phyloP scores from a whole-genome alignment of 208 protist genomes.

The Acanthamoeba healyi region DNA sequence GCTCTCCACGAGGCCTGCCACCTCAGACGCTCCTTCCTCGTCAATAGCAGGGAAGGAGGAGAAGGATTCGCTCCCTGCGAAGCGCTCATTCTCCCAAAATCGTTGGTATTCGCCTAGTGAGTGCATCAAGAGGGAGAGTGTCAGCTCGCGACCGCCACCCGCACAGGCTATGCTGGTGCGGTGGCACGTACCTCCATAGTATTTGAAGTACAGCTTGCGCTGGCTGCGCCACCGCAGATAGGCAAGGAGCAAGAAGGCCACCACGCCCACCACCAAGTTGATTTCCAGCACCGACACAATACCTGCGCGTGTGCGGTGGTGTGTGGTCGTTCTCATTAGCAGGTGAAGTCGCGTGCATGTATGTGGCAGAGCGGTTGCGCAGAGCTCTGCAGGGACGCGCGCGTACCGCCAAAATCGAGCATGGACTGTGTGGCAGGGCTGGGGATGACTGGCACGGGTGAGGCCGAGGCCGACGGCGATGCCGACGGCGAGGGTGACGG shows the following conservation, averaged over 20 bases:
- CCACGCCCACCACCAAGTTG: constrained; percentile 24
- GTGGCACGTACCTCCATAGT: background rate
- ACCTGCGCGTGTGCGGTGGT: background rate
- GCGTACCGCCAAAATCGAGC: background rate
- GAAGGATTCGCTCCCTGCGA: constrained; percentile 14
- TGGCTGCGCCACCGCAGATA: constrained; percentile 56
- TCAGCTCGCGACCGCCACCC: too few species aligned
- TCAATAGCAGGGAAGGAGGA: constrained; percentile 41
- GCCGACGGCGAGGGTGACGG: background rate
- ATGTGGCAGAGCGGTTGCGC: too few species aligned
- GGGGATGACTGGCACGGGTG: background rate
- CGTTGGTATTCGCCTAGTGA: constrained; percentile 28
- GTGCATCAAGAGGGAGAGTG: too few species aligned
- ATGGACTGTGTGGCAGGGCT: constrained; percentile 13
- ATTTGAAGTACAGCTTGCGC: constrained; percentile 40
- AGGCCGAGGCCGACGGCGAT: background rate
- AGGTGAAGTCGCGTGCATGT: too few species aligned
- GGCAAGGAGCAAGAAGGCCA: constrained; percentile 48
- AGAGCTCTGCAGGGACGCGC: too few species aligned
- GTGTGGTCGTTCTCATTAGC: too few species aligned
- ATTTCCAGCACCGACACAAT: constrained; percentile 52
- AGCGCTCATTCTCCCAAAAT: constrained; percentile 39
- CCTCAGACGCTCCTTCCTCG: background rate
- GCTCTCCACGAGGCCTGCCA: background rate
- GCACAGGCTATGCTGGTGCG: background rate